These are phyloP conservation scores for Phoma sp. DNA, from an alignment of 2,329 filamentous ascomycete species.

Conservation along the genomic window DNA sequence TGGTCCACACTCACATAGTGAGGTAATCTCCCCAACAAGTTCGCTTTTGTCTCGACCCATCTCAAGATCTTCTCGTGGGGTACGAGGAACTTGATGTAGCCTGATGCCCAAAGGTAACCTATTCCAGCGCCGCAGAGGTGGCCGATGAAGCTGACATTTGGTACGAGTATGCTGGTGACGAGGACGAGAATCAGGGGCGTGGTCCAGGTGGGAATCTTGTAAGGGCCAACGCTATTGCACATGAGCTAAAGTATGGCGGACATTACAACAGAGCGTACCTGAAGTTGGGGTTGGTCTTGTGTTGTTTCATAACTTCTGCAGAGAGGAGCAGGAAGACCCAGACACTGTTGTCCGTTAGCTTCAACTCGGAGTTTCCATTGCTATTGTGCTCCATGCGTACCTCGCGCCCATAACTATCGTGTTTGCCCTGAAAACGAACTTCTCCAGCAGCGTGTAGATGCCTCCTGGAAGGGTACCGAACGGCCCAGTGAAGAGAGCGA, in stretches of 20 bases:
- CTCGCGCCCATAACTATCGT: slow-evolving; percentile 81
- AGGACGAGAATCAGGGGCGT: slow-evolving; percentile 81
- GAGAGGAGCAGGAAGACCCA: slow-evolving; percentile 92
- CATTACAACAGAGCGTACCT: slow-evolving; percentile 52
- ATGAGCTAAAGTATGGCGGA: slow-evolving; percentile 35
- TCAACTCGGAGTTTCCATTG: accelerated
- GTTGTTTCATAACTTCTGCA: slow-evolving; percentile 85
- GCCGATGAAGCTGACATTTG: slow-evolving; percentile 82
- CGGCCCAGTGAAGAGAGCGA: slow-evolving; percentile 84
- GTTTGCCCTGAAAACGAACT: slow-evolving; percentile 72
- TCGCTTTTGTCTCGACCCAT: slow-evolving; percentile 88
- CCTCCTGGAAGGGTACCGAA: slow-evolving; percentile 72
- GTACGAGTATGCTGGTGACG: slow-evolving; percentile 76
- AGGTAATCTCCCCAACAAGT: slow-evolving; percentile 80
- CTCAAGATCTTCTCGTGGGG: slow-evolving; percentile 87
- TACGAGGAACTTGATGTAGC: slow-evolving; percentile 86
- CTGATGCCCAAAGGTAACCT: slow-evolving; percentile 87
- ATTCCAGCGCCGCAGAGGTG: slow-evolving; percentile 84
- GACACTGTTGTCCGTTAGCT: slow-evolving; percentile 62
- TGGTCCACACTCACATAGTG: slow-evolving; percentile 95
- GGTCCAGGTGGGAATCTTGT: slow-evolving; percentile 88
- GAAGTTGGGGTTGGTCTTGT: slow-evolving; percentile 80
- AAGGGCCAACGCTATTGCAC: slow-evolving; percentile 58
- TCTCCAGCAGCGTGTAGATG: slow-evolving; percentile 81
- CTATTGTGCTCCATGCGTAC: slow-evolving; percentile 54